phyloP scores from a whole-genome alignment of 257 asterid genomes.

The Leptodermis oblonga region DNA sequence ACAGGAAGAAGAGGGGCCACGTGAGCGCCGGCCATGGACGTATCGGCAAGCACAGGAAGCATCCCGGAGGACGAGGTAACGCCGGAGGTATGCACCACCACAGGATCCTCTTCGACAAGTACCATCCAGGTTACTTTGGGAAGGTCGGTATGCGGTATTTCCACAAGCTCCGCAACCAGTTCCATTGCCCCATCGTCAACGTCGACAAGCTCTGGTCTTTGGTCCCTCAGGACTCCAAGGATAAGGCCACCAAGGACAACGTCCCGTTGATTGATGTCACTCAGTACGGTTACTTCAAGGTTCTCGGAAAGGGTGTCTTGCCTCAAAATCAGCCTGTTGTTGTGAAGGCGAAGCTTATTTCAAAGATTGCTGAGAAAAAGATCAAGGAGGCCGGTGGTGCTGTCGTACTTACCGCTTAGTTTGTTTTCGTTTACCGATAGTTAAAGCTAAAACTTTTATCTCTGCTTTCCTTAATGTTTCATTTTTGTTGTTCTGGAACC shows the following conservation, averaged over 20 bases:
- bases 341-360: conserved; percentile 14
- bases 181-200: conserved; percentile 18
- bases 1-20: conserved; percentile 21
- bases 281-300: conserved; percentile 19
- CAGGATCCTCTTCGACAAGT: conserved; percentile 25
- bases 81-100: too few relatives aligned
- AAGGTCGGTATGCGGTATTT: conserved; percentile 19
- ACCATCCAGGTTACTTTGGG: conserved; percentile 16
- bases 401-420: conserved; percentile 15
- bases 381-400: conserved; percentile 19
- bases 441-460: background rate
- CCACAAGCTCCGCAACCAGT: conserved; percentile 16
- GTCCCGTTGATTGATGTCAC: conserved; percentile 18
- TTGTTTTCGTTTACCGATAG: background rate
- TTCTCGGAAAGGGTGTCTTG: conserved; percentile 18
- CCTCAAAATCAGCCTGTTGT: conserved; percentile 12
- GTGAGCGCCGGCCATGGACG: conserved; percentile 9
- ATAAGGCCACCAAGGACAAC: conserved; percentile 10
- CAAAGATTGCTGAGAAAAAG: conserved; percentile 18
- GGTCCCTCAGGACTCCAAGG: conserved; percentile 16
- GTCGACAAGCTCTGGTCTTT: conserved; percentile 20
- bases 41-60: too few relatives aligned
- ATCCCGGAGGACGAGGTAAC: too few relatives aligned
- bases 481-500: background rate
- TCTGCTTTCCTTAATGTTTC: background rate